A percentile compares a stretch with the other conserved stretches of the same genome.
phyloP scores from a whole-genome alignment of 768 basidiomycete genomes.

The Rhodotorula graminis region DNA sequence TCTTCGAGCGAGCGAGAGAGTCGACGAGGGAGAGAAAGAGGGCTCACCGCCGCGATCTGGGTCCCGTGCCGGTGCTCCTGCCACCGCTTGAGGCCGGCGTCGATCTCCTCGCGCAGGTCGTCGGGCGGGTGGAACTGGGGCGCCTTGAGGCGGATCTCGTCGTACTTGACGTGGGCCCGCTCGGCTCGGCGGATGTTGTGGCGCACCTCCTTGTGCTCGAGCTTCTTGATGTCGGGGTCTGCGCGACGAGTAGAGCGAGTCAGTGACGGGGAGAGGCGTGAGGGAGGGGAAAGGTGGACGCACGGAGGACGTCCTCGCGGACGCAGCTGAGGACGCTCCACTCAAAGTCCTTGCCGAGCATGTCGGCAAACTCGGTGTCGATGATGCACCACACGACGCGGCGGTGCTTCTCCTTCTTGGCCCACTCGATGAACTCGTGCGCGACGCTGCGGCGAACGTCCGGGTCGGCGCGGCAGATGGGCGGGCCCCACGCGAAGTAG shows the following conservation, averaged over 20 bases:
- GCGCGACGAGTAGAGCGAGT: background rate
- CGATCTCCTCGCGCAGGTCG: constrained; percentile 44
- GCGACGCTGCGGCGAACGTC: constrained; percentile 10
- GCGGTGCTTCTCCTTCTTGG: constrained; percentile 15
- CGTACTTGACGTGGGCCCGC: constrained; percentile 20
- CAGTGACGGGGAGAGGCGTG: background rate
- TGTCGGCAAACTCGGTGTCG: constrained; percentile 22
- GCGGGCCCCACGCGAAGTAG: constrained; percentile 37
- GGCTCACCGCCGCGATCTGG: constrained; percentile 34
- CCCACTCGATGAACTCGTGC: constrained; percentile 23
- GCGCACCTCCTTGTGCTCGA: constrained; percentile 30
- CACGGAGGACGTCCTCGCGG: constrained; percentile 32
- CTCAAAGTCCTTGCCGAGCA: constrained; percentile 13
- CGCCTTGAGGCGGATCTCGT: constrained; percentile 22
- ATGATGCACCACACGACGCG: constrained; percentile 27
- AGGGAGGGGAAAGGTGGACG: background rate
- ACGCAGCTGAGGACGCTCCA: constrained; percentile 28
- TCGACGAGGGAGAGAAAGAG: too few species aligned
- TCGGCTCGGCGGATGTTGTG: constrained; percentile 29
- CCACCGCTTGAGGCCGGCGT: constrained; percentile 29
- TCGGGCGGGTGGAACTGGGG: constrained; percentile 14
- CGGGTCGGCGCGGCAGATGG: constrained; percentile 19
- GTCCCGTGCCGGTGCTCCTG: constrained; percentile 20
- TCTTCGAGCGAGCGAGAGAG: too few species aligned
- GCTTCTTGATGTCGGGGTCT: constrained; percentile 38